These are phyloP conservation scores for Pseudogymnoascus sp. DNA, from an alignment of 2,329 filamentous ascomycete species.

Conservation along the genomic window DNA sequence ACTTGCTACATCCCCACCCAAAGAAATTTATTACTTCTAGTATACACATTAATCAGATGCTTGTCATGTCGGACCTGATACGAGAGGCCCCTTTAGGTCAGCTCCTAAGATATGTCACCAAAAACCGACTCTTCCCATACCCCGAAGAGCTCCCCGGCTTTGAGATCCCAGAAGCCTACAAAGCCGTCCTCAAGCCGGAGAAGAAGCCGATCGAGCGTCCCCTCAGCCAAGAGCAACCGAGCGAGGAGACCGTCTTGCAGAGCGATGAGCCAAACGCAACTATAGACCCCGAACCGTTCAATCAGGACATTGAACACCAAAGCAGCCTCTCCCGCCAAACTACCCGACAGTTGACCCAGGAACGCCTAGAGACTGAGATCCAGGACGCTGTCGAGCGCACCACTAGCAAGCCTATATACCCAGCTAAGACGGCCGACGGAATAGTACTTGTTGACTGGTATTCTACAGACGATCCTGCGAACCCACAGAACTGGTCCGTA, in stretches of 20 bases:
- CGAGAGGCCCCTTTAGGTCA: constrained; percentile 54
- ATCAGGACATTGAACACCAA: constrained; percentile 15
- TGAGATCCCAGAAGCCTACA: constrained; percentile 39
- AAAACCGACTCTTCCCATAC: constrained; percentile 47
- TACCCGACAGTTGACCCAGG: constrained; percentile 30
- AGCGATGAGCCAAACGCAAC: constrained; percentile 17
- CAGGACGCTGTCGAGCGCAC: constrained; percentile 32
- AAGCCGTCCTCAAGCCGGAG: constrained; percentile 21
- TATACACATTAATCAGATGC: background rate
- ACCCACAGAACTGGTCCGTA: constrained; percentile 49
- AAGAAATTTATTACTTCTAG: background rate
- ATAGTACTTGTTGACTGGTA: constrained; percentile 48
- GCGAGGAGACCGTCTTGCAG: constrained; percentile 8
- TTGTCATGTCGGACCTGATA: constrained; percentile 30
- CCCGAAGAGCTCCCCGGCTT: constrained; percentile 54
- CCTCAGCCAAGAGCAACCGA: background rate
- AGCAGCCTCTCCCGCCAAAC: constrained; percentile 21
- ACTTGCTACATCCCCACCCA: background rate
- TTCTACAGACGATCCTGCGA: constrained; percentile 46
- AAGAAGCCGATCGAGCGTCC: constrained; percentile 8
- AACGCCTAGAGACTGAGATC: constrained; percentile 33
- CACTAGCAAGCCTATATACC: constrained; percentile 37
- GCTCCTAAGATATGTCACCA: constrained; percentile 46
- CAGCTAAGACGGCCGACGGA: constrained; percentile 44
- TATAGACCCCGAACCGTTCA: constrained; percentile 15